Evolutionary conservation across 208 protist species (phyloP), one percentile per base, ranked within the genome.

Genomic region (Tritrichomonas foetus): DNA sequence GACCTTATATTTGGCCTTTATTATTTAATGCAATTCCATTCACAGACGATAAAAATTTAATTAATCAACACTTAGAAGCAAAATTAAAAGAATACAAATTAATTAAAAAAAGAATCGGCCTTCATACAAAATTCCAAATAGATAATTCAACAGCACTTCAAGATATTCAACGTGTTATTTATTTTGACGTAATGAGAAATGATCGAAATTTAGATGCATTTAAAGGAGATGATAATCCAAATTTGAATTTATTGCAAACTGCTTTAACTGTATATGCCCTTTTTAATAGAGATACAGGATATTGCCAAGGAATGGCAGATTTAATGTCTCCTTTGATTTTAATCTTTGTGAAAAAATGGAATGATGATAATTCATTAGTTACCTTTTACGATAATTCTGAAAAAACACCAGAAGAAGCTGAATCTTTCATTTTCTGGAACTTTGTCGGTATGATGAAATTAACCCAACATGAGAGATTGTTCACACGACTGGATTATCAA

Each of bases 141-240:
- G 78, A 25, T 27, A 33, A 53, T 36, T 89, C 78, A 39, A 0
- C n/a, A 39, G 16, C 3, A 33, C 47, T 89, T 3, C 33, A 0
- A 5, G 78, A 89, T 53, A 57, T 57, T 9, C 25, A 53, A 47
- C 41, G 47, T 39, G 30, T 89, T 39, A 89, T 44, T 20, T 25
- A 89, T 44, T 44, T 44, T 36, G 78, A 89, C 57, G 78, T 89
- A 27, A 53, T 8, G 22, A 25, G 78, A 39, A 89, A 89, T 49
- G 78, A 89, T 27, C 25, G 78, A 39, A 25, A 89, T 0, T 9
- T 89, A 1, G 41, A 44, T 20, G 47, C 44, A 14, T 89, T 89
- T 50, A 53, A 49, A 53, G 47, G 41, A 39, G 78, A 89, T 89
- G 78, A 89, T 89, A 16, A 25, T 39, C 78, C 78, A 89, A 89